A percentile compares a stretch with the other conserved stretches of the same genome.
These are phyloP conservation scores for Corylus avellana DNA, from an alignment of 306 rosid genomes.

Conservation along the genomic window DNA sequence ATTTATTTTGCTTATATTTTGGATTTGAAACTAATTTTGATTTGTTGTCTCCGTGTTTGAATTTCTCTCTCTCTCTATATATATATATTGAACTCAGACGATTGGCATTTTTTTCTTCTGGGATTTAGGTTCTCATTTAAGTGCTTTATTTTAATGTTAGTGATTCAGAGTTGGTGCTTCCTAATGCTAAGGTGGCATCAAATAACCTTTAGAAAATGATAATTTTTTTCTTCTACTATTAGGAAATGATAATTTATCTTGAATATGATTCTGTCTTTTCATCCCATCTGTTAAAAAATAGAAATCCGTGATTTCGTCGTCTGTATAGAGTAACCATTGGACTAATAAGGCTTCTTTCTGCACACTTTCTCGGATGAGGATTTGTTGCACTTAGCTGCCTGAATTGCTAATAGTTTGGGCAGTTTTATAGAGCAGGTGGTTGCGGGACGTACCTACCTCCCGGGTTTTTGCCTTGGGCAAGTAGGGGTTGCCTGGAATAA, in stretches of 20 bases:
- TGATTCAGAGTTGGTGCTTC: background rate
- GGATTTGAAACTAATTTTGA: slow-evolving; percentile 4
- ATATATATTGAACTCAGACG: background rate
- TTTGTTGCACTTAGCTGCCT: too few species aligned
- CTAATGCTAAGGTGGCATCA: too few species aligned
- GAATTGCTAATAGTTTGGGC: too few species aligned
- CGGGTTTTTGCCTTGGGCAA: too few species aligned
- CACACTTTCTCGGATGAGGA: too few species aligned
- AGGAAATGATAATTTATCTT: background rate
- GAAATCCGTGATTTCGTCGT: too few species aligned
- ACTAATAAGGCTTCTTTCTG: too few species aligned
- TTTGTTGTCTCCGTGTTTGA: background rate
- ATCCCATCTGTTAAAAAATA: too few species aligned
- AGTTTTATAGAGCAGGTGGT: too few species aligned
- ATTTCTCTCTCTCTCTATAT: background rate
- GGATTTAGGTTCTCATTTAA: background rate
- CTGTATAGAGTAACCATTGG: background rate
- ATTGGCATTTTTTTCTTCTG: background rate
- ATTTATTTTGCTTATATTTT: slow-evolving; percentile 20
- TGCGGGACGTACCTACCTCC: too few species aligned
- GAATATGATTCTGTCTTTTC: background rate
- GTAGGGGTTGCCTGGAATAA: too few species aligned
- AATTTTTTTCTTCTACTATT: too few species aligned
- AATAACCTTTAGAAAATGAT: background rate
- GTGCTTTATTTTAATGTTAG: background rate